phyloP scores from a whole-genome alignment of 345 rosid species.

The Gossypium raimondii region DNA sequence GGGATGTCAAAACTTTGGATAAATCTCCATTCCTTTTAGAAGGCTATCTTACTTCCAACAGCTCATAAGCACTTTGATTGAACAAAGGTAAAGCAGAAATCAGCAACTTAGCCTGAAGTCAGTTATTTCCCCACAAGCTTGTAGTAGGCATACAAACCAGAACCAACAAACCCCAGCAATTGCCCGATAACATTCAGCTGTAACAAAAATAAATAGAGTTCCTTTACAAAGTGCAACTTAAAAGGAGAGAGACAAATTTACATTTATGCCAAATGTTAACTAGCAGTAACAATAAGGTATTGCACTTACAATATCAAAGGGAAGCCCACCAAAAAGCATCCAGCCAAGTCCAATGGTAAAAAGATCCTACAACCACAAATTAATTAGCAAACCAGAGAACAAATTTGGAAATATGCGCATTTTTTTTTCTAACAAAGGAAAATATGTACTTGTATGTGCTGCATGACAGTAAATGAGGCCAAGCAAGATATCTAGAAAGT shows the following conservation, averaged over 20 bases:
- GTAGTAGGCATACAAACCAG: conserved; percentile 85
- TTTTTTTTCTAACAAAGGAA: neutral
- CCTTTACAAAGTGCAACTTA: conserved; percentile 6
- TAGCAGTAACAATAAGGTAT: neutral
- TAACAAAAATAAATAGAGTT: conserved; percentile 17
- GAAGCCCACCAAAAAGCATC: conserved; percentile 89
- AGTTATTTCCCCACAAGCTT: conserved; percentile 66
- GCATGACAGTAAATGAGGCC: neutral
- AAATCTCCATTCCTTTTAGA: neutral
- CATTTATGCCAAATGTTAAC: neutral
- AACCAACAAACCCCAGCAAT: conserved; percentile 80
- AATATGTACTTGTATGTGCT: neutral
- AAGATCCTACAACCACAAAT: conserved; percentile 57
- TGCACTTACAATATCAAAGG: conserved; percentile 76
- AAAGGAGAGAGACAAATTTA: neutral
- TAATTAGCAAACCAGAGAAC: conserved; percentile 15
- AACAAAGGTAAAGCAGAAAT: neutral
- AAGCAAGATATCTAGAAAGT: neutral
- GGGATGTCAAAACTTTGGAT: neutral
- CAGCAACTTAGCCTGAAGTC: neutral
- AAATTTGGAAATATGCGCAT: neutral
- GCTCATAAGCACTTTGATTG: neutral
- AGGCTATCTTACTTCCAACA: neutral
- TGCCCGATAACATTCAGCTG: conserved; percentile 94
- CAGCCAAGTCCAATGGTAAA: conserved; percentile 93